Conservation (phyloP, 116 monocot species). For the Cymodocea nodosa region DNA sequence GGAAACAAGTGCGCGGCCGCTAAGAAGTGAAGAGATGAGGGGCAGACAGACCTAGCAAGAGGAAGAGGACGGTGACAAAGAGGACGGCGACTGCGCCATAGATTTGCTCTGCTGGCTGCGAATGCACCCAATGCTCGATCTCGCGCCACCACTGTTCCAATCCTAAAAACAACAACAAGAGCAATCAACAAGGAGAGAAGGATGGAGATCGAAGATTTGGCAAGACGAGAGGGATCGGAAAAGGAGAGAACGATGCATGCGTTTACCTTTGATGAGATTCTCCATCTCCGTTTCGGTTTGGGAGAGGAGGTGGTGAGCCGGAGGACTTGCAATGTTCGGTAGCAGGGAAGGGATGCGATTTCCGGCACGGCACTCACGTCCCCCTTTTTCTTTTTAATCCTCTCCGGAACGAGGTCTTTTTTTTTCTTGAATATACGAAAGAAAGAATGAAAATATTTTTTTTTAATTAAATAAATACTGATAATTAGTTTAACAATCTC, state of each 20-base stretch:
- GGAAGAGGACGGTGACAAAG: constrained; percentile 14
- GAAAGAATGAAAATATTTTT: too few relatives aligned
- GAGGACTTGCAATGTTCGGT: not conserved
- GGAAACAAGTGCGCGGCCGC: too few relatives aligned
- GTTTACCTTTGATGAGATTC: not conserved
- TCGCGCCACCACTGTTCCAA: constrained; percentile 10
- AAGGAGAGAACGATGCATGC: not conserved
- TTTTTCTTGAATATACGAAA: too few relatives aligned
- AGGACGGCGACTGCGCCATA: constrained; percentile 24
- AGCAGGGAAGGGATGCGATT: too few relatives aligned
- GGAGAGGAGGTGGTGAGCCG: not conserved
- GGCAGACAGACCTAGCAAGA: constrained; percentile 22
- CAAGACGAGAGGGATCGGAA: not conserved
- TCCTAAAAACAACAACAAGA: not conserved
- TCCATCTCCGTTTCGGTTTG: not conserved
- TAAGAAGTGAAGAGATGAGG: too few relatives aligned
- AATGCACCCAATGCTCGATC: constrained; percentile 29
- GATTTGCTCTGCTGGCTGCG: constrained; percentile 38
- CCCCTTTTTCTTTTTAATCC: too few relatives aligned
- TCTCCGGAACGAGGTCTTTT: too few relatives aligned
- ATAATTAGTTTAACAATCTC: too few relatives aligned
- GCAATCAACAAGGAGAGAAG: not conserved
- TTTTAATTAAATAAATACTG: too few relatives aligned
- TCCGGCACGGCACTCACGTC: too few relatives aligned
- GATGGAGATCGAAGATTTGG: not conserved